phyloP scores from a whole-genome alignment of 23 red algal species.

The Pyropia haitanensis region DNA sequence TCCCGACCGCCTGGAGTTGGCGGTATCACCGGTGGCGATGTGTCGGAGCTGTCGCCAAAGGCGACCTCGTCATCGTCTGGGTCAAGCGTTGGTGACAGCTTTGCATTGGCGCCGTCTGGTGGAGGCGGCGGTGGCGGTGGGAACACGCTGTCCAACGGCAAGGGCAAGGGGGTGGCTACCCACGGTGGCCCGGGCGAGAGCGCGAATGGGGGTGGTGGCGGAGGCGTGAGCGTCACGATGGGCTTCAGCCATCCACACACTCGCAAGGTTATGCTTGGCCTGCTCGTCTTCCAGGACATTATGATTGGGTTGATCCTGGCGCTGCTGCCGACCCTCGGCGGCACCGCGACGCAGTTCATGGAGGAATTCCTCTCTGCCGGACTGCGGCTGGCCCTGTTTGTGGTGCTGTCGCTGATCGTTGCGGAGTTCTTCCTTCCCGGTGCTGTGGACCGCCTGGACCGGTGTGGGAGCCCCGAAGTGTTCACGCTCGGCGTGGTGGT shows the following conservation, averaged over 20 bases:
- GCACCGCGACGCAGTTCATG: conserved; percentile 38
- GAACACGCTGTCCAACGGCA: no score
- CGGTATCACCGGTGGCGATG: no score
- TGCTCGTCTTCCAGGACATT: conserved; percentile 76
- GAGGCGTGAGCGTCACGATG: background rate
- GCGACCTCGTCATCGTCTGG: no score
- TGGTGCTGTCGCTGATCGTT: conserved; percentile 59
- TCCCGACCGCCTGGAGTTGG: no score
- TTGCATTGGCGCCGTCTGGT: no score
- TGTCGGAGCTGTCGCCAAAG: no score
- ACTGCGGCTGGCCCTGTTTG: conserved; percentile 55
- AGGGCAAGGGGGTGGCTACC: no score
- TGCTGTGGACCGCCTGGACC: conserved; percentile 43
- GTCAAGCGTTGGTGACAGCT: no score
- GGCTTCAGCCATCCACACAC: conserved; percentile 39
- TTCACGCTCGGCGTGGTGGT: conserved; percentile 74
- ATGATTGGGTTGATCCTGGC: conserved; percentile 80
- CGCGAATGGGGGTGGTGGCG: background rate
- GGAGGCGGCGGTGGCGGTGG: background rate
- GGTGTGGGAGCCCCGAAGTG: conserved; percentile 44
- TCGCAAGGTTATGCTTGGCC: conserved; percentile 54
- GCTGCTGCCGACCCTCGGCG: conserved; percentile 53
- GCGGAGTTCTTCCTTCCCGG: conserved; percentile 62
- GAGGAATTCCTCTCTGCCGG: conserved; percentile 46
- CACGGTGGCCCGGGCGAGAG: no score